Conservation (phyloP, 257 asterid species). For the Orobanche coerulescens region DNA sequence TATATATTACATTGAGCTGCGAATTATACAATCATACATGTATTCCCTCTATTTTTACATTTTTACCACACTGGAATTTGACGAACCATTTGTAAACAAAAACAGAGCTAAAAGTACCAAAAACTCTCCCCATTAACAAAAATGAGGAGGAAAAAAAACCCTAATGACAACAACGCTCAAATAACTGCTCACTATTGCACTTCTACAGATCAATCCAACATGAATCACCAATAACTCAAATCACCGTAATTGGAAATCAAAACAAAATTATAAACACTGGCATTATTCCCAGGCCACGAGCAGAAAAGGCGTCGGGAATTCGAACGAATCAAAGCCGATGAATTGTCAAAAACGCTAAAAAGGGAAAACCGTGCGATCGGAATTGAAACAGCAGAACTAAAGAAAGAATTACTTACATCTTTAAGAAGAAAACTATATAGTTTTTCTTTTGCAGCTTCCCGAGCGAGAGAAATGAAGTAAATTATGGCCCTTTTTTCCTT, state of each 20-base stretch:
- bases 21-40: not conserved
- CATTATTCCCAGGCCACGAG: not conserved
- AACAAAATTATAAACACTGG: not conserved
- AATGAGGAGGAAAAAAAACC: not conserved
- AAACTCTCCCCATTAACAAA: not conserved
- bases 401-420: slow-evolving; percentile 26
- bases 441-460: slow-evolving; percentile 4
- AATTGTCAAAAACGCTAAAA: not conserved
- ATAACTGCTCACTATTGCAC: slow-evolving; percentile 5
- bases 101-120: not conserved
- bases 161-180: slow-evolving; percentile 9
- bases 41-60: not conserved
- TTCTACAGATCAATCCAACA: not conserved
- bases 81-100: slow-evolving; percentile 1
- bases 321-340: not conserved
- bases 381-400: not conserved
- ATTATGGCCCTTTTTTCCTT: not conserved
- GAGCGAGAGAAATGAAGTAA: slow-evolving; percentile 3
- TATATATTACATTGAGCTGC: not conserved
- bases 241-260: not conserved
- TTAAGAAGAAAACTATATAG: slow-evolving; percentile 14
- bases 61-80: not conserved
- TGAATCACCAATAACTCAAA: not conserved
- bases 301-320: slow-evolving; percentile 1
- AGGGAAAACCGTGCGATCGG: slow-evolving; percentile 5